phyloP scores from a whole-genome alignment of 106 monocot species.

The Allium cepa region DNA sequence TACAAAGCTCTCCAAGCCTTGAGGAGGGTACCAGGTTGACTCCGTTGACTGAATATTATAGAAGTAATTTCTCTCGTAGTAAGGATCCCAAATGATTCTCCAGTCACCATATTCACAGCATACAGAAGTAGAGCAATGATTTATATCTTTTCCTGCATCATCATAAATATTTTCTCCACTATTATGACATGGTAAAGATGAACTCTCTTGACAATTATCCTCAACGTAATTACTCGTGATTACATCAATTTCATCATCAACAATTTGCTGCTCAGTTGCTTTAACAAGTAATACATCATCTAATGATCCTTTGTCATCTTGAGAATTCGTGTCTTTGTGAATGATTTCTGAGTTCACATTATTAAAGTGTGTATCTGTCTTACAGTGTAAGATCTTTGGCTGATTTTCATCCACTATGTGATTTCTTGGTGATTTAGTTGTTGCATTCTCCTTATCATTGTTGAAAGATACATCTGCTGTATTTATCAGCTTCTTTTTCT shows the following conservation, averaged over 20 bases:
- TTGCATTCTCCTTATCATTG: conserved; percentile 11
- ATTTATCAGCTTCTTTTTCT: conserved; percentile 23
- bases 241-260: conserved; percentile 5
- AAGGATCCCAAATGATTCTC: conserved; percentile 88
- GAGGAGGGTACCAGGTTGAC: conserved; percentile 81
- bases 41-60: conserved; percentile 60
- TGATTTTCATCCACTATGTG: conserved; percentile 13
- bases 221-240: background rate
- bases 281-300: background rate
- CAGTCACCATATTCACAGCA: conserved; percentile 44
- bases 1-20: conserved; percentile 35
- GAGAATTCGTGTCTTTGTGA: background rate
- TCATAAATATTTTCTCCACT: conserved; percentile 2
- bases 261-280: background rate
- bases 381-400: conserved; percentile 23
- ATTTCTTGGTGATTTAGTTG: background rate
- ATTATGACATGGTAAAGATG: conserved; percentile 9
- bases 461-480: conserved; percentile 13
- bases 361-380: conserved; percentile 8
- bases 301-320: conserved; percentile 3
- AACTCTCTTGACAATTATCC: conserved; percentile 13
- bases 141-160: conserved; percentile 3
- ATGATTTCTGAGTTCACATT: background rate
- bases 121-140: background rate
- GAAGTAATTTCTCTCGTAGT: conserved; percentile 73